Evolutionary conservation across 202 grass and related monocot genomes (phyloP), one percentile per base, ranked within the genome.

Genomic region (Bolboschoenoplectus hybrid): DNA sequence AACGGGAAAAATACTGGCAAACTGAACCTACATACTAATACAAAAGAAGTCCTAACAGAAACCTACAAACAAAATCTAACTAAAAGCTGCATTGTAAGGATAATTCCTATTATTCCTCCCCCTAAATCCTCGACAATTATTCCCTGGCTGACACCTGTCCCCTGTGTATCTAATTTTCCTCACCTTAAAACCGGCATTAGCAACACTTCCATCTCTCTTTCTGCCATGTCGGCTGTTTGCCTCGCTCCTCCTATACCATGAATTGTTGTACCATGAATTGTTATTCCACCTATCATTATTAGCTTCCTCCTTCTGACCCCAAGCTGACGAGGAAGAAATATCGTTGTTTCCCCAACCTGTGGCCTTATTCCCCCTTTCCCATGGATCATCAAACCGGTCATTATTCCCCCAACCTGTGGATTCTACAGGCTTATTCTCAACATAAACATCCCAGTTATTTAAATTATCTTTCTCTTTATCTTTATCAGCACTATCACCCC

Each of bases 361-460:
- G 34, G 41, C 34, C 34, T 55, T 68, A 57, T 69, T 70, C 46
- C 34, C 51, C 12, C 82, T 69, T 16, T 67, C 63, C 63, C 82
- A 69, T 19, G 63, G 40, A 84, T 84, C 50, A 71, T 84, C 14
- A 67, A 50, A 67, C 58, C 62, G 17, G 32, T 82, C 34, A 2
- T 34, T 67, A 67, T 82, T 67, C 62, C 38, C 88, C 90, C 90
- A 90, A 89, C 39, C 82, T 81, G 34, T 85, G 86, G 3, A 67
- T 67, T 90, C 88, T 2, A 41, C 65, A 61, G 51, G 68, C 26
- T 87, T 81, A 55, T 91, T 90, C 63, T 97, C 90, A 61, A 97
- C 1, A 84, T 86, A 91, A 20, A 82, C 70, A 72, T 92, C 90
- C 92, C 87, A 94, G 69, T 94, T 94, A 81, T 89, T 92, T 81